A percentile compares a stretch with the other conserved stretches of the same genome.
phyloP scores from a whole-genome alignment of 2,329 filamentous ascomycete species.

The Colletotrichum eremochloae region DNA sequence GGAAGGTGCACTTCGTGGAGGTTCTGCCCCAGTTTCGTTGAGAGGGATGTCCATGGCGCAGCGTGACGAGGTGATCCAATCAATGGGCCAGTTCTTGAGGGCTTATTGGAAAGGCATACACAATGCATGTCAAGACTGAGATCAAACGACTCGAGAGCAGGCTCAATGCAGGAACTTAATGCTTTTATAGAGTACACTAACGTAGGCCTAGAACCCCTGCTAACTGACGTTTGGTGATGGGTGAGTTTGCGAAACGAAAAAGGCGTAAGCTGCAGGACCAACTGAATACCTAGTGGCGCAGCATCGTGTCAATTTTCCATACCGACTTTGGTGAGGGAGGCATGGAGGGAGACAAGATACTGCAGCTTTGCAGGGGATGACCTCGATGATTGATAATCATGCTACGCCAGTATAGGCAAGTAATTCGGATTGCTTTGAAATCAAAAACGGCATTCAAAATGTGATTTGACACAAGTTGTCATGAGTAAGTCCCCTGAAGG shows the following conservation, averaged over 20 bases:
- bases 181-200: not conserved
- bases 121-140: not conserved
- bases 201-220: no score
- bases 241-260: not conserved
- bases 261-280: not conserved
- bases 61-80: no score
- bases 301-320: not conserved
- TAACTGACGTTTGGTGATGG: no score
- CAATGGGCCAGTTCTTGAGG: no score
- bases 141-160: no score
- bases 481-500: slow-evolving; percentile 1
- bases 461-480: slow-evolving; percentile 14
- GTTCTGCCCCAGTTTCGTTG: slow-evolving; percentile 6
- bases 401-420: not conserved
- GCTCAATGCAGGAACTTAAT: not conserved
- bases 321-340: not conserved
- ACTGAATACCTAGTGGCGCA: not conserved
- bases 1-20: not conserved
- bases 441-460: not conserved
- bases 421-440: not conserved
- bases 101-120: not conserved
- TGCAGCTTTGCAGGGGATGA: not conserved
- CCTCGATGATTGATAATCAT: not conserved
- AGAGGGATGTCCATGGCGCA: slow-evolving; percentile 2
- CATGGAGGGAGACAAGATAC: not conserved